phyloP scores from a whole-genome alignment of 371 early-diverging fungal species.

The Rhizomucor miehei region DNA sequence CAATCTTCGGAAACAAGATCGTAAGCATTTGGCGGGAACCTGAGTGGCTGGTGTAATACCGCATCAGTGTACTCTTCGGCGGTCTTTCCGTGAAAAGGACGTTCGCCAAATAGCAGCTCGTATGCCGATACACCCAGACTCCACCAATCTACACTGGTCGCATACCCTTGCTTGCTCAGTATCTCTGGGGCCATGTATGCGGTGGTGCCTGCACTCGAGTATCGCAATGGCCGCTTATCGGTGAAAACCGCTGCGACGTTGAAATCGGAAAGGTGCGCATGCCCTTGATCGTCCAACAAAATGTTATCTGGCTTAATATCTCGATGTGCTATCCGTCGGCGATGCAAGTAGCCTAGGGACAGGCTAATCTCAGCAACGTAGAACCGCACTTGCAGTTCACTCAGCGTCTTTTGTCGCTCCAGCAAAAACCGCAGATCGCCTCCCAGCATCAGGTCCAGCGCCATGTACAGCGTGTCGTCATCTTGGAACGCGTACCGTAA shows the following conservation, averaged over 20 bases:
- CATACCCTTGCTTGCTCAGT: conserved; percentile 67
- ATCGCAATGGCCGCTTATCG: conserved; percentile 52
- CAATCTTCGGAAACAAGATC: conserved; percentile 47
- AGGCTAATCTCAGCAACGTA: conserved; percentile 77
- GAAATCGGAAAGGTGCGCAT: conserved; percentile 89
- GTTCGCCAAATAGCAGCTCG: conserved; percentile 74
- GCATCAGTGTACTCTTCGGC: conserved; percentile 61
- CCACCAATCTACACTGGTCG: conserved; percentile 86
- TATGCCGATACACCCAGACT: conserved; percentile 81
- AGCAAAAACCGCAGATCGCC: conserved; percentile 87
- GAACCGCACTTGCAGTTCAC: conserved; percentile 76
- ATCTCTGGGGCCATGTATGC: conserved; percentile 86
- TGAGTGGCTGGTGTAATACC: conserved; percentile 50
- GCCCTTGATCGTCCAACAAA: conserved; percentile 82
- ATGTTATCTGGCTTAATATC: conserved; percentile 95
- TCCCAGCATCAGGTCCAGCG: conserved; percentile 81
- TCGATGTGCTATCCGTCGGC: conserved; percentile 62
- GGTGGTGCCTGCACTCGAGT: conserved; percentile 74
- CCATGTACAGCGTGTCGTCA: conserved; percentile 79
- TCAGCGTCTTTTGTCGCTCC: conserved; percentile 56
- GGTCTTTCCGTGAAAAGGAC: conserved; percentile 75
- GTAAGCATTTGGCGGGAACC: conserved; percentile 49
- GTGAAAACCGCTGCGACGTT: conserved; percentile 73
- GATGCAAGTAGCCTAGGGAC: conserved; percentile 70
- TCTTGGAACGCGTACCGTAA: conserved; percentile 82